These are phyloP conservation scores for Primulina tabacum DNA, from an alignment of 257 asterid genomes.

Conservation along the genomic window DNA sequence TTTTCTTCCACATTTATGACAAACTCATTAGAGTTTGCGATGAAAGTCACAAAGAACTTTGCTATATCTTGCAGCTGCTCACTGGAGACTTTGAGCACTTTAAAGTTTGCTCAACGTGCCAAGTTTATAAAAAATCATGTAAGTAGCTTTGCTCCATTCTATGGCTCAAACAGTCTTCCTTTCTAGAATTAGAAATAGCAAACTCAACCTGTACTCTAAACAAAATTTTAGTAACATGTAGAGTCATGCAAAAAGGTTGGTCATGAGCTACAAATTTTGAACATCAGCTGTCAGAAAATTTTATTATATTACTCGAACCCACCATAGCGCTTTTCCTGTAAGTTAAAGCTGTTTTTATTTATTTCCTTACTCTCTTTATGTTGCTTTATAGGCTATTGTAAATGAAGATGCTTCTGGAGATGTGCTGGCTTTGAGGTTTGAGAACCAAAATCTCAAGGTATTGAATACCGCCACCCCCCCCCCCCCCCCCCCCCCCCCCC, in stretches of 20 bases:
- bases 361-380: slow-evolving; percentile 16
- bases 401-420: slow-evolving; percentile 91
- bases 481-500: background rate
- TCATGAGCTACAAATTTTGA: slow-evolving; percentile 12
- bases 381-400: slow-evolving; percentile 58
- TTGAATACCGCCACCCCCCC: background rate
- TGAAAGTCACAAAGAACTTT: slow-evolving; percentile 24
- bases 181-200: background rate
- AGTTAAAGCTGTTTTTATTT: slow-evolving; percentile 12
- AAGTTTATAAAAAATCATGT: slow-evolving; percentile 80
- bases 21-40: slow-evolving; percentile 8
- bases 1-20: slow-evolving; percentile 14
- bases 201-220: background rate
- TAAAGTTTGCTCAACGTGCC: slow-evolving; percentile 93
- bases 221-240: slow-evolving; percentile 5
- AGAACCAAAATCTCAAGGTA: slow-evolving; percentile 81
- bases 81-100: slow-evolving; percentile 77
- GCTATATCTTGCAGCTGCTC: slow-evolving; percentile 56
- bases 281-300: background rate
- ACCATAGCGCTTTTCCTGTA: background rate
- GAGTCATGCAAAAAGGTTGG: slow-evolving; percentile 1
- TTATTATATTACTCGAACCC: background rate
- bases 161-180: background rate
- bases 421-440: slow-evolving; percentile 72
- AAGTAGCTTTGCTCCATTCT: slow-evolving; percentile 22